These are phyloP conservation scores for Protomyces gravidus DNA, from an alignment of 1,139 yeast species.

Conservation along the genomic window DNA sequence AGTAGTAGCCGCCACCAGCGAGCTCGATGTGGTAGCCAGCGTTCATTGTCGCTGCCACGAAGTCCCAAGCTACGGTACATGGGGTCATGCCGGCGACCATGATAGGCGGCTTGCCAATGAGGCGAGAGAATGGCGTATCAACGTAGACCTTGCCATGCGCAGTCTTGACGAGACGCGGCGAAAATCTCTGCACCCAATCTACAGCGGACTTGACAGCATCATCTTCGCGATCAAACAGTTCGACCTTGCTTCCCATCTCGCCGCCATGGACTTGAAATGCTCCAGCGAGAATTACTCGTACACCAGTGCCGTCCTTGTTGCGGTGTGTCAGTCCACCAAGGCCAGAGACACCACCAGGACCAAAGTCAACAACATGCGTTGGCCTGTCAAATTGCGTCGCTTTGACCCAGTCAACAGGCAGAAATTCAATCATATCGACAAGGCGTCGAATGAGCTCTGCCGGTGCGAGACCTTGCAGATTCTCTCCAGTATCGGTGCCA, in stretches of 20 bases:
- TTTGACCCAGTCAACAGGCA: slow-evolving; percentile 90
- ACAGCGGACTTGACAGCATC: slow-evolving; percentile 72
- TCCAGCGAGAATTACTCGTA: slow-evolving; percentile 90
- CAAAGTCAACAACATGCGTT: slow-evolving; percentile 90
- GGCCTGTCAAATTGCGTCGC: slow-evolving; percentile 70
- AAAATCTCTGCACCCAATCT: slow-evolving; percentile 85
- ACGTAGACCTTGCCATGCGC: slow-evolving; percentile 61
- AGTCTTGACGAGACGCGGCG: slow-evolving; percentile 78
- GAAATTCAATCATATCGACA: slow-evolving; percentile 73
- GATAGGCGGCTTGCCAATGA: slow-evolving; percentile 90
- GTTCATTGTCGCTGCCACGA: slow-evolving; percentile 86
- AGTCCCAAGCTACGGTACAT: slow-evolving; percentile 88
- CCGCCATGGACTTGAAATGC: slow-evolving; percentile 71
- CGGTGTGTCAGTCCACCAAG: slow-evolving; percentile 93
- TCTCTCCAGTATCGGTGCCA: slow-evolving; percentile 82
- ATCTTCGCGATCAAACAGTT: slow-evolving; percentile 69
- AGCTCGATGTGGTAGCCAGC: slow-evolving; percentile 97
- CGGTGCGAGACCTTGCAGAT: slow-evolving; percentile 50
- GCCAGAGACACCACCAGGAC: slow-evolving; percentile 98
- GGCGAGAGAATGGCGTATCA: slow-evolving; percentile 87
- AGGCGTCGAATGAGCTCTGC: slow-evolving; percentile 56
- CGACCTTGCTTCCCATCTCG: slow-evolving; percentile 94
- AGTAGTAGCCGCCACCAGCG: slow-evolving; percentile 98
- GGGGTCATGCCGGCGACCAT: slow-evolving; percentile 99
- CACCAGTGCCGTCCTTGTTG: slow-evolving; percentile 98